Conservation (phyloP, 2,329 filamentous ascomycete genomes). For the Trichoderma arundinaceum region DNA sequence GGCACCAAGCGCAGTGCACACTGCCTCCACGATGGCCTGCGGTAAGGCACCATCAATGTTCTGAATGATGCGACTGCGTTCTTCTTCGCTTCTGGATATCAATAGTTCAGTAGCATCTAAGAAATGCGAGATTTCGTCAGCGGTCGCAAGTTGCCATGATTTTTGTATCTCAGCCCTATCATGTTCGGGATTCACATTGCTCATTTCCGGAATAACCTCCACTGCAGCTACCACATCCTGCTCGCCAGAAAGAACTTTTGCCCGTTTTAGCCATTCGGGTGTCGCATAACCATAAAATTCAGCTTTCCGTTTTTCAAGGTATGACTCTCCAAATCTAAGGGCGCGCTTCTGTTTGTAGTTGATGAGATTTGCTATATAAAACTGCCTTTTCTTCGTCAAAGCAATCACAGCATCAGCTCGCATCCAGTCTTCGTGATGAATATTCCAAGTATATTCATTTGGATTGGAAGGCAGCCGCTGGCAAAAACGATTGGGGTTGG, state of each 20-base stretch:
- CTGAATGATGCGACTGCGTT: not conserved
- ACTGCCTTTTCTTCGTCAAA: not conserved
- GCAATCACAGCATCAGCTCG: not conserved
- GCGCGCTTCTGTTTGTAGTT: no score
- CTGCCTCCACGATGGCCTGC: not conserved
- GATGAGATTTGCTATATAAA: no score
- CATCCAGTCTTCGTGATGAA: slow-evolving; percentile 1
- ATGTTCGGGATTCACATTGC: not conserved
- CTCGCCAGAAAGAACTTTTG: no score
- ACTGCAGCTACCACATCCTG: not conserved
- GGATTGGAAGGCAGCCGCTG: not conserved
- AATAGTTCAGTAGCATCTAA: not conserved
- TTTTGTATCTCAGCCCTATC: not conserved
- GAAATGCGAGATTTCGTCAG: not conserved
- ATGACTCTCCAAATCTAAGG: no score
- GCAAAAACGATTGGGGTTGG: not conserved
- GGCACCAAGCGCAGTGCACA: not conserved
- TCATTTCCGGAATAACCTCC: not conserved
- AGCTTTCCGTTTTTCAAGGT: no score
- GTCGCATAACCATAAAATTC: not conserved
- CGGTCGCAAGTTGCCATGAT: not conserved
- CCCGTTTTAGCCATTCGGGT: not conserved
- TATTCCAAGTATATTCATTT: not conserved
- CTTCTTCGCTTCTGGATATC: not conserved
- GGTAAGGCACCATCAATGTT: not conserved